Percentiles rank a stretch among this genome's conserved stretches.
These are phyloP conservation scores for Xenosphaeropsis pyriputrescens DNA, from an alignment of 2,329 filamentous ascomycete genomes.

Conservation along the genomic window DNA sequence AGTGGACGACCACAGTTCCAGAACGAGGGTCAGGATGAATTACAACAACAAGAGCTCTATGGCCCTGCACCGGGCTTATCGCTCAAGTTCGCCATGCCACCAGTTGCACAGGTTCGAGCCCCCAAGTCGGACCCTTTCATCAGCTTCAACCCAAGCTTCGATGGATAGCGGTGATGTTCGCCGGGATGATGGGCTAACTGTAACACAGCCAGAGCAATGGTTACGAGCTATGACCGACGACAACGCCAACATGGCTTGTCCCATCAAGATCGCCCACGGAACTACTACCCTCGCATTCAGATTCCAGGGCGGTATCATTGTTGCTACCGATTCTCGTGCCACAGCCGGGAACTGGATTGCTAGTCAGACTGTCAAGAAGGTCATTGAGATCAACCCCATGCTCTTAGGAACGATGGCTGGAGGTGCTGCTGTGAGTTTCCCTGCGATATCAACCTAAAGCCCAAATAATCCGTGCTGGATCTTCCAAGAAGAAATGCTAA, in stretches of 20 bases:
- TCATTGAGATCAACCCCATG: conserved; percentile 94
- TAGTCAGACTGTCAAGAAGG: conserved; percentile 99
- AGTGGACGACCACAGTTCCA: conserved; percentile 56
- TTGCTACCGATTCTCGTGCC: conserved; percentile 92
- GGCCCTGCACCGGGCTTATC: conserved; percentile 64
- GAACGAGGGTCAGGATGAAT: conserved; percentile 54
- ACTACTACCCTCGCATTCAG: conserved; percentile 96
- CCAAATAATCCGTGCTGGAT: not conserved
- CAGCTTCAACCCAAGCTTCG: conserved; percentile 3
- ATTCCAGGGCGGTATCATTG: conserved; percentile 96
- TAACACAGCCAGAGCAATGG: conserved; percentile 67
- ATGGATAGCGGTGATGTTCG: too few relatives aligned
- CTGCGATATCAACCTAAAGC: not conserved
- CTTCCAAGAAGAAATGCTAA: conserved; percentile 1
- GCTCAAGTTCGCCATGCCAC: conserved; percentile 89
- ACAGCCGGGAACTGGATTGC: conserved; percentile 99
- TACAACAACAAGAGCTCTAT: conserved; percentile 60
- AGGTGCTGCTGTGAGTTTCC: conserved; percentile 63
- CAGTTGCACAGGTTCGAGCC: conserved; percentile 66
- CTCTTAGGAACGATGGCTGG: conserved; percentile 96
- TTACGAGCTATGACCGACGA: conserved; percentile 96
- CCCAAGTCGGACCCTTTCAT: conserved; percentile 1
- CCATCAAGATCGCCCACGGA: conserved; percentile 98
- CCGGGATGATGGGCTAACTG: conserved; percentile 6
- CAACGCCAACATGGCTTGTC: conserved; percentile 88